A percentile compares a stretch with the other conserved stretches of the same genome.
phyloP scores from a whole-genome alignment of 2,329 filamentous ascomycete species.

The Byssoonygena ceratinophila region DNA sequence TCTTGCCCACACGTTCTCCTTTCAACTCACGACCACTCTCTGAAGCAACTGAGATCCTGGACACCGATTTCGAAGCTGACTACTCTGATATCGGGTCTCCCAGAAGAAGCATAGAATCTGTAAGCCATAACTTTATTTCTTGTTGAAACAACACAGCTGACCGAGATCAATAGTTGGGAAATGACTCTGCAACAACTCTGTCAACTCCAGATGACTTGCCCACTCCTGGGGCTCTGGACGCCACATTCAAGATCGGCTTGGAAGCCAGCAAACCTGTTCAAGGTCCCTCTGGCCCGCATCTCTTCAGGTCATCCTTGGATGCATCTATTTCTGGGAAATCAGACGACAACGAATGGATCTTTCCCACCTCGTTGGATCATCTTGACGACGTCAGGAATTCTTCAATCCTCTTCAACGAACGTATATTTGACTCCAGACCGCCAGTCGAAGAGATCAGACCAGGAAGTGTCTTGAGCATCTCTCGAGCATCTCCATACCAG shows the following conservation, averaged over 20 bases:
- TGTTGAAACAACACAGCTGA: not conserved
- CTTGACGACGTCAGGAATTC: conserved; percentile 15
- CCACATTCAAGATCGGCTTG: conserved; percentile 51
- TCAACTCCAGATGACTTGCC: conserved; percentile 77
- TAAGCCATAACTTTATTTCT: conserved; percentile 4
- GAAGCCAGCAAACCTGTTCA: conserved; percentile 52
- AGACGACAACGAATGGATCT: conserved; percentile 15
- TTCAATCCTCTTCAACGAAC: conserved; percentile 8
- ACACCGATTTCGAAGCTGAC: conserved; percentile 29
- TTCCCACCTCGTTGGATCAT: conserved; percentile 14
- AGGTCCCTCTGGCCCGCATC: conserved; percentile 78
- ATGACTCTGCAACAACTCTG: conserved; percentile 68
- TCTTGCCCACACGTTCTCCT: conserved; percentile 16
- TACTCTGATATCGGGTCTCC: conserved; percentile 40
- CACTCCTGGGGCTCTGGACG: conserved; percentile 60
- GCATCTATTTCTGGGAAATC: conserved; percentile 16
- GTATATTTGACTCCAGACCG: conserved; percentile 45
- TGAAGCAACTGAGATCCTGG: conserved; percentile 29
- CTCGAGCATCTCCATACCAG: conserved; percentile 21
- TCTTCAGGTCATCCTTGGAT: conserved; percentile 56
- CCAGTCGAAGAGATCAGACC: conserved; percentile 6
- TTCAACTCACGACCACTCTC: conserved; percentile 24
- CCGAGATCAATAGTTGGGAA: conserved; percentile 19
- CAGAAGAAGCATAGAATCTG: conserved; percentile 44
- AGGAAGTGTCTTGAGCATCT: conserved; percentile 16